A percentile compares a stretch with the other conserved stretches of the same genome.
Evolutionary conservation across 352 stramenopile genomes (phyloP).

Genomic region (Halophytophthora polymorphica): DNA sequence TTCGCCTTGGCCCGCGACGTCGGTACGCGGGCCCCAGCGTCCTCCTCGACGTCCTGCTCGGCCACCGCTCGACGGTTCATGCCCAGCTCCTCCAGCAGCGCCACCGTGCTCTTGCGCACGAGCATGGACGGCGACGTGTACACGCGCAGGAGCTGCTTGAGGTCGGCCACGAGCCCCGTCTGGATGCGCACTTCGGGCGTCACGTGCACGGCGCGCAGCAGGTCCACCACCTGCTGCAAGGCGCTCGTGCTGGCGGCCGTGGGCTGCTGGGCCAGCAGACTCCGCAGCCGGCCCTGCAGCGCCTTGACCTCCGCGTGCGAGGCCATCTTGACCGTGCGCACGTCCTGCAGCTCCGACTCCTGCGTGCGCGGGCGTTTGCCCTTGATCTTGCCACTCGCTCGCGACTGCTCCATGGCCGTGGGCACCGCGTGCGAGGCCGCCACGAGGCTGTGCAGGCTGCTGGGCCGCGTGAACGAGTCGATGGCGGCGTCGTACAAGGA

Average conservation of each 20-base stretch:
- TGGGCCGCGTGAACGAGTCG: conserved; percentile 53
- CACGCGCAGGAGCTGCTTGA: conserved; percentile 75
- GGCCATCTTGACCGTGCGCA: conserved; percentile 59
- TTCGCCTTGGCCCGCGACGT: conserved; percentile 29
- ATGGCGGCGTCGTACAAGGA: conserved; percentile 67
- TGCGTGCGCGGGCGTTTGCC: conserved; percentile 60
- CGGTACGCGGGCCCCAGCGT: conserved; percentile 25
- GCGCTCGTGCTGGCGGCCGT: conserved; percentile 58
- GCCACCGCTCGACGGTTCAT: conserved; percentile 53
- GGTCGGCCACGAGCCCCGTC: conserved; percentile 61
- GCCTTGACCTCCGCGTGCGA: conserved; percentile 60
- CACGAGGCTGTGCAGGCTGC: conserved; percentile 57
- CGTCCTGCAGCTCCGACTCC: conserved; percentile 64
- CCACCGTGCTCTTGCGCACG: conserved; percentile 67
- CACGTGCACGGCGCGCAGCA: conserved; percentile 77
- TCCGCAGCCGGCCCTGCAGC: conserved; percentile 69
- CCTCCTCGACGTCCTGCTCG: conserved; percentile 46
- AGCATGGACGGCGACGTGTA: conserved; percentile 77
- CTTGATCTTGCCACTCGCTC: conserved; percentile 14
- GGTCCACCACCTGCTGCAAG: conserved; percentile 75
- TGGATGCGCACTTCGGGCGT: conserved; percentile 68
- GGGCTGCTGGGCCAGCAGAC: conserved; percentile 51
- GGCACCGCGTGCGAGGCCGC: conserved; percentile 51
- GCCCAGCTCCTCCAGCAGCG: conserved; percentile 63
- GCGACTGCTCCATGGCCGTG: conserved; percentile 37